Conservation (phyloP, 2,329 filamentous ascomycete genomes). For the Penicillium sp. region DNA sequence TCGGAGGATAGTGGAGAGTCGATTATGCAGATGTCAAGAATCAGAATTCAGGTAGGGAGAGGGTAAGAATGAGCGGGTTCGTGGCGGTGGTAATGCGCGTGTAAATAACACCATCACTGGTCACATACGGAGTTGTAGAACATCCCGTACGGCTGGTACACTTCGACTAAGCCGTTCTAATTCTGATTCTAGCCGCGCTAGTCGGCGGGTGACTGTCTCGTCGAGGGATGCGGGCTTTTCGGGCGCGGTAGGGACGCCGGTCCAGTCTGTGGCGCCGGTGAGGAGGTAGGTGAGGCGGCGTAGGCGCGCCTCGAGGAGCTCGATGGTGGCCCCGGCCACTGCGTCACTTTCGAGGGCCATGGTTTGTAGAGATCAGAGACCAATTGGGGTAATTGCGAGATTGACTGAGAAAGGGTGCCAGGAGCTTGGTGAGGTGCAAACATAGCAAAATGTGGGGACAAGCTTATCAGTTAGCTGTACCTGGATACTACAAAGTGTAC, state of each 20-base stretch:
- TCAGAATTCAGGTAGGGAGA: not conserved
- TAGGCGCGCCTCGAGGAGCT: conserved; percentile 39
- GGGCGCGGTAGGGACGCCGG: conserved; percentile 30
- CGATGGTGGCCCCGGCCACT: conserved; percentile 34
- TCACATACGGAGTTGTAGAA: conserved; percentile 36
- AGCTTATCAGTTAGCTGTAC: conserved; percentile 1
- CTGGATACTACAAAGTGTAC: not conserved
- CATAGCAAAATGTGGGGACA: conserved; percentile 19
- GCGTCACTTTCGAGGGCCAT: conserved; percentile 31
- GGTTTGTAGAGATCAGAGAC: conserved; percentile 1
- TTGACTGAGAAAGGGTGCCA: not conserved
- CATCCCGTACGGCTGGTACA: conserved; percentile 35
- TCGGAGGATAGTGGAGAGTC: not conserved
- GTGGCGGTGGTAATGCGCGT: not conserved
- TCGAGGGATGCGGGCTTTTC: conserved; percentile 30
- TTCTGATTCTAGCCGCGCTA: conserved; percentile 33
- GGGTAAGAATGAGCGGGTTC: not conserved
- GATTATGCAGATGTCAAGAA: not conserved
- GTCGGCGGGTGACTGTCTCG: conserved; percentile 34
- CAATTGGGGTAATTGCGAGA: not conserved
- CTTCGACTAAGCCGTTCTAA: conserved; percentile 32
- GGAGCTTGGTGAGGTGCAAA: conserved; percentile 16
- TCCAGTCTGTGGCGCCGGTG: conserved; percentile 35
- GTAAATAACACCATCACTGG: not conserved
- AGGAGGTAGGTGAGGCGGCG: conserved; percentile 40